Evolutionary conservation across 176 grass and related monocot species (phyloP), one percentile per base, ranked within the genome.

Genomic region (Carex pumila): DNA sequence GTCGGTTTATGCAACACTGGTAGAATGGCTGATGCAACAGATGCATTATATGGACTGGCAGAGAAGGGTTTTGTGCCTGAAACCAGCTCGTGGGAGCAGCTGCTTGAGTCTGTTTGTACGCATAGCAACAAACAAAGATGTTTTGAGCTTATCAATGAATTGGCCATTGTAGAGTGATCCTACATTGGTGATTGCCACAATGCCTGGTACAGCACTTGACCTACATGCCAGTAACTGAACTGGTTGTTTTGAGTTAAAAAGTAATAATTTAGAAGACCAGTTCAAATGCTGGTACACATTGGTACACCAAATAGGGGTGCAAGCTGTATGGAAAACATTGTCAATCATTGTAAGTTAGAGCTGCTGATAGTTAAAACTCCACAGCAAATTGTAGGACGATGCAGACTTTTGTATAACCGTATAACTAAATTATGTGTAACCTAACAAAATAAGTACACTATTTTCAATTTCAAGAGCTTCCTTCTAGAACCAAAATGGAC

Each of bases 21-120:
- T 15, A 87, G 85, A 10, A 81, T 98, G 31, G 65, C 55, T 10
- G 91, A 94, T 88, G 95, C 95, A 1, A 93, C 86, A 1, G 47
- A 61, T 2, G 89, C 92, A 68, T 87, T 94, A 49, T 90, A 80
- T 89, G 95, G 90, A 84, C 82, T 98, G 84, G 79, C 67, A 36
- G 80, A 85, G 52, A 61, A 56, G 80, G 92, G 95, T 4, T 98
- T 94, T 83, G 79, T 80, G 61, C 95, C 95, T 15, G 95, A 93
- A 49, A 36, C 61, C 25, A 84, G 36, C 66, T 90, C 92, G 45
- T 98, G 95, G 95, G 55, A 21, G 61, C 83, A 49, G 34, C 79
- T 98, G 70, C 85, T 89, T 11, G 79, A 89, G 57, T 74, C 79
- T 54, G 64, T 94, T 12, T 98, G 89, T 72, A 87, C 68, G 56